These are phyloP conservation scores for Sporormia fimetaria DNA, from an alignment of 495 filamentous ascomycete genomes.

Conservation along the genomic window DNA sequence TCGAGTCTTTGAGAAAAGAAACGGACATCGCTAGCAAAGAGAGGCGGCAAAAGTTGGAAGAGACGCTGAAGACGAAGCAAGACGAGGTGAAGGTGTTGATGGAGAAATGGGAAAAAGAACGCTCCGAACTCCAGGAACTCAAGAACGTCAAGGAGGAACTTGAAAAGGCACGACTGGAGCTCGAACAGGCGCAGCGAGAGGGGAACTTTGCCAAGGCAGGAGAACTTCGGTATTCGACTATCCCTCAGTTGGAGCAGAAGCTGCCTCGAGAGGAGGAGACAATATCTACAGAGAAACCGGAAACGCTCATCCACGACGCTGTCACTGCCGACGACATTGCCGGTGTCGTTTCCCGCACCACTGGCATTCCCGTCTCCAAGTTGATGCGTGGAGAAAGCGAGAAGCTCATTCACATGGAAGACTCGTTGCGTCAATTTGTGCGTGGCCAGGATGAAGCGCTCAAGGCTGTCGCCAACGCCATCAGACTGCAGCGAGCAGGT, in stretches of 20 bases:
- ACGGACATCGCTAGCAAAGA: conserved; percentile 80
- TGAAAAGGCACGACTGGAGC: conserved; percentile 70
- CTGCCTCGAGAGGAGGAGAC: conserved; percentile 57
- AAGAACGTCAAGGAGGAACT: conserved; percentile 77
- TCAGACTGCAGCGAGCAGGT: conserved; percentile 87
- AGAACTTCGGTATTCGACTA: conserved; percentile 74
- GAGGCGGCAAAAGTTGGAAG: conserved; percentile 73
- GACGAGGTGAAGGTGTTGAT: conserved; percentile 56
- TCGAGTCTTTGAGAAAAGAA: conserved; percentile 91
- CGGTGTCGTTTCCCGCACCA: conserved; percentile 76
- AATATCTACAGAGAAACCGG: conserved; percentile 31
- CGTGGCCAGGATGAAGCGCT: conserved; percentile 91
- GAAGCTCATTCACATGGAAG: conserved; percentile 90
- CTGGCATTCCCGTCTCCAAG: conserved; percentile 84
- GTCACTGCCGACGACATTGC: conserved; percentile 92
- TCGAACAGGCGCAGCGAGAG: conserved; percentile 77
- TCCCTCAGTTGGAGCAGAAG: conserved; percentile 66
- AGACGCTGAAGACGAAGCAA: conserved; percentile 59
- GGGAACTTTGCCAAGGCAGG: conserved; percentile 86
- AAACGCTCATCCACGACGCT: conserved; percentile 74
- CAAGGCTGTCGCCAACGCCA: conserved; percentile 79
- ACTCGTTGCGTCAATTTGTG: conserved; percentile 70
- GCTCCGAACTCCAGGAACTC: conserved; percentile 67
- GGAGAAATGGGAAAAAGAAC: conserved; percentile 81
- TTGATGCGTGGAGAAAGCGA: conserved; percentile 86